Percentiles rank a stretch among this genome's conserved stretches.
Conservation (phyloP, 2,329 filamentous ascomycete species). For the Exophiala viscosa region DNA sequence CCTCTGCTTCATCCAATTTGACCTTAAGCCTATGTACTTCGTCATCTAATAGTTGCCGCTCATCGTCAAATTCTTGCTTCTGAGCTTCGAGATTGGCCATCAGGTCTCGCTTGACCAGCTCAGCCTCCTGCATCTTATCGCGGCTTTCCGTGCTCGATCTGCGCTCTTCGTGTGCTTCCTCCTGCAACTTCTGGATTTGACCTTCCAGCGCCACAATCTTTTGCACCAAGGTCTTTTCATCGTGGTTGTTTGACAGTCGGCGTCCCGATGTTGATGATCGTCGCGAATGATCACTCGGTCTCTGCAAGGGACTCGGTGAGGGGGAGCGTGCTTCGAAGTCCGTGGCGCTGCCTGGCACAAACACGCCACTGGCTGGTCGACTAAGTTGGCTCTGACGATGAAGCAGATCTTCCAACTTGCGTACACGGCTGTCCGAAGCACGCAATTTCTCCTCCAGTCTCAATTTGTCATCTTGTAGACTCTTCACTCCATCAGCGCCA, state of each 20-base stretch:
- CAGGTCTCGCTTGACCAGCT: conserved; percentile 89
- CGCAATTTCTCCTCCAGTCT: conserved; percentile 70
- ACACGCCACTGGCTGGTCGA: conserved; percentile 52
- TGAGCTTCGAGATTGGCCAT: conserved; percentile 92
- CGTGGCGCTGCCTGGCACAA: conserved; percentile 40
- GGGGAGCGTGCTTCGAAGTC: conserved; percentile 32
- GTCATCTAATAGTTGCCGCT: conserved; percentile 75
- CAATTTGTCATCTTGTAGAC: conserved; percentile 76
- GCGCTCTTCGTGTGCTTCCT: conserved; percentile 61
- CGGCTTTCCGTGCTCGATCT: conserved; percentile 51
- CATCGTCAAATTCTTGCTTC: conserved; percentile 80
- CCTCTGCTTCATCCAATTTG: conserved; percentile 82
- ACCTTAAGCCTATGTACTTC: conserved; percentile 74
- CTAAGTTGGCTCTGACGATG: conserved; percentile 70
- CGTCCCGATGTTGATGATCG: conserved; percentile 60
- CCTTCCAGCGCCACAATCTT: conserved; percentile 68
- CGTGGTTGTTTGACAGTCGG: conserved; percentile 56
- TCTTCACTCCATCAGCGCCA: conserved; percentile 73
- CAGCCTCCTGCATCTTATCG: conserved; percentile 72
- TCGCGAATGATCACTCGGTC: conserved; percentile 48
- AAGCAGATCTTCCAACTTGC: conserved; percentile 84
- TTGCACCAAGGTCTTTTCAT: conserved; percentile 60
- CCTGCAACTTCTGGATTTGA: conserved; percentile 69
- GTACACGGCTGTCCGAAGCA: conserved; percentile 83
- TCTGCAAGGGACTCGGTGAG: conserved; percentile 36